Conservation (phyloP, 2,329 filamentous ascomycete genomes). For the Escovopsis sp. region DNA sequence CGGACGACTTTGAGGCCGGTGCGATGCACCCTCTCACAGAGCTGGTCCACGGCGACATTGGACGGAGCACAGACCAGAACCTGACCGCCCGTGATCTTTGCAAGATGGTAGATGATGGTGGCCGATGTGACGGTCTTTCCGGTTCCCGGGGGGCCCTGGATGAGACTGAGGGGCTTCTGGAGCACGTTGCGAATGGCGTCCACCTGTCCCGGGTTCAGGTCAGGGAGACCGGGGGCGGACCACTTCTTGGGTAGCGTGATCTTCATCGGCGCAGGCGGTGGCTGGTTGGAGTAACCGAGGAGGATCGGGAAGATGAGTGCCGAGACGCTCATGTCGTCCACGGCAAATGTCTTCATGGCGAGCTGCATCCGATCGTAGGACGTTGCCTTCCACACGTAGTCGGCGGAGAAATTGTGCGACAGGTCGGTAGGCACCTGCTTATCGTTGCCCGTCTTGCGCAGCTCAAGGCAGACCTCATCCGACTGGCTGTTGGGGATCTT, state of each 20-base stretch:
- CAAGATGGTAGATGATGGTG: constrained; percentile 94
- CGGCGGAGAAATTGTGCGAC: constrained; percentile 93
- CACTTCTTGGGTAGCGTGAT: constrained; percentile 93
- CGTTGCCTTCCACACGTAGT: constrained; percentile 99
- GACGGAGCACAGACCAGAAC: constrained; percentile 94
- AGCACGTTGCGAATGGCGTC: constrained; percentile 91
- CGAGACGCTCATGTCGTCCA: constrained; percentile 96
- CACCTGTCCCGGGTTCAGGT: constrained; percentile 90
- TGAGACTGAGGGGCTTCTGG: constrained; percentile 84
- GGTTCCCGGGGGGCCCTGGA: constrained; percentile 91
- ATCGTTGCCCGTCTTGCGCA: constrained; percentile 88
- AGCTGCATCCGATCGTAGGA: constrained; percentile 99
- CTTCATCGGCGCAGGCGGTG: constrained; percentile 88
- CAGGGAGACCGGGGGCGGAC: constrained; percentile 82
- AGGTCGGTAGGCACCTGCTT: constrained; percentile 93
- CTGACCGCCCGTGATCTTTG: constrained; percentile 87
- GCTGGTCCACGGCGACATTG: constrained; percentile 95
- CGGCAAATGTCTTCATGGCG: constrained; percentile 97
- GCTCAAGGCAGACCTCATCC: constrained; percentile 88
- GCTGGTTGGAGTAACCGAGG: constrained; percentile 84
- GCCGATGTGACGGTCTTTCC: constrained; percentile 98
- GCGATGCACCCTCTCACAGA: constrained; percentile 89
- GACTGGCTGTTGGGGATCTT: constrained; percentile 99
- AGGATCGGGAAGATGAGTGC: constrained; percentile 98
- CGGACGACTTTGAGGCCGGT: constrained; percentile 94